Percentiles rank a stretch among this genome's conserved stretches.
Conservation (phyloP, 2,329 filamentous ascomycete genomes). For the Alternaria sp. region DNA sequence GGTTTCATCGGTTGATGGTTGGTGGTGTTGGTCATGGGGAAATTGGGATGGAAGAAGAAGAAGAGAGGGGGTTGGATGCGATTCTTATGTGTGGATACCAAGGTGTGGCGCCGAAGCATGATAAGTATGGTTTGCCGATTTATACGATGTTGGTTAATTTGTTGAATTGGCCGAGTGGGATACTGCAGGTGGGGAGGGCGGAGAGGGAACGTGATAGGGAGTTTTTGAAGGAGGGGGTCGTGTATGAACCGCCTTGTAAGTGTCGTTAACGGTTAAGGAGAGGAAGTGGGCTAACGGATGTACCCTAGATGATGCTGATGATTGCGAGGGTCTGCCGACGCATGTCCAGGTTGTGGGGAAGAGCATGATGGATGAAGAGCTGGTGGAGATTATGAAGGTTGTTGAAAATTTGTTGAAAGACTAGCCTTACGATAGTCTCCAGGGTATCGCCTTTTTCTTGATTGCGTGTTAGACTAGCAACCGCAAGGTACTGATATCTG, state of each 20-base stretch:
- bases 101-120: slow-evolving; percentile 62
- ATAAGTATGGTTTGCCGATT: slow-evolving; percentile 58
- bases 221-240: slow-evolving; percentile 40
- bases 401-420: slow-evolving; percentile 35
- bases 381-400: slow-evolving; percentile 49
- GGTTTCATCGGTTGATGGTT: slow-evolving; percentile 55
- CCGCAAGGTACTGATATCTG: background rate
- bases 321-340: slow-evolving; percentile 57
- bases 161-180: slow-evolving; percentile 62
- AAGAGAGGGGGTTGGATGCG: slow-evolving; percentile 59
- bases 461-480: background rate
- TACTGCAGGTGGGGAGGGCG: slow-evolving; percentile 58
- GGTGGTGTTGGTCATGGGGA: background rate
- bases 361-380: slow-evolving; percentile 60
- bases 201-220: slow-evolving; percentile 53
- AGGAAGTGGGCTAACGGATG: background rate
- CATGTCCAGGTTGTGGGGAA: slow-evolving; percentile 59
- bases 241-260: slow-evolving; percentile 51
- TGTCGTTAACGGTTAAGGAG: slow-evolving; percentile 5
- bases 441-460: background rate
- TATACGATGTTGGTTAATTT: slow-evolving; percentile 63
- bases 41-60: background rate
- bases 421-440: background rate
- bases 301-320: slow-evolving; percentile 47
- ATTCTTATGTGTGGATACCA: slow-evolving; percentile 61